Evolutionary conservation across 257 asterid species (phyloP).

Genomic region (Forsythia suspensa): DNA sequence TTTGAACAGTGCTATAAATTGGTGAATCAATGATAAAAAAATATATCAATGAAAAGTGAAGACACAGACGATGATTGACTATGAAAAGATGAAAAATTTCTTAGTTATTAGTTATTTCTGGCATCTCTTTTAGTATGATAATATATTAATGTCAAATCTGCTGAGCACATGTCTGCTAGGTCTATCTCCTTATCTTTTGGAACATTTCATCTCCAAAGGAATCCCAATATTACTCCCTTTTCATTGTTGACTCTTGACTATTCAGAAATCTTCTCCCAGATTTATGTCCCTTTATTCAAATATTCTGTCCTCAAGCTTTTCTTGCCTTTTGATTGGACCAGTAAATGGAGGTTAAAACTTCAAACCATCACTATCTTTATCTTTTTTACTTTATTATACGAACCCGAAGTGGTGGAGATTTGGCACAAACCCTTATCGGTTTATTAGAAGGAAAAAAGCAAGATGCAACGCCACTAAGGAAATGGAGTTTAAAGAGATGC

Average conservation of each 20-base stretch:
- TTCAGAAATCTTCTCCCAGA: constrained; percentile 25
- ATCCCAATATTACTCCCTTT: constrained; percentile 21
- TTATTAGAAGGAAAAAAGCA: neutral
- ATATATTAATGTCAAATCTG: constrained; percentile 29
- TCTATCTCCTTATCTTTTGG: constrained; percentile 65
- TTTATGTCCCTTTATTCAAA: constrained; percentile 28
- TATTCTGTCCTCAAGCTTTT: constrained; percentile 37
- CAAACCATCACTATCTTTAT: constrained; percentile 2
- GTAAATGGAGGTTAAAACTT: constrained; percentile 21
- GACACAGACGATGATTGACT: neutral
- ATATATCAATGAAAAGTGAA: neutral
- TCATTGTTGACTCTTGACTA: constrained; percentile 34
- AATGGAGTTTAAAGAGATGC: neutral
- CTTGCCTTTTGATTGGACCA: constrained; percentile 28
- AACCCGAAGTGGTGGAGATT: neutral
- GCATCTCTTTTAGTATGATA: constrained; percentile 11
- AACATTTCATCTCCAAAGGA: constrained; percentile 54
- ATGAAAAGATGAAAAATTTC: neutral
- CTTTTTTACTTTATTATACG: neutral
- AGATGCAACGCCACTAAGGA: neutral
- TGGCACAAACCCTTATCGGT: neutral
- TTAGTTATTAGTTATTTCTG: neutral
- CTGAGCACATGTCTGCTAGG: constrained; percentile 26
- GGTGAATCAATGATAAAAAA: neutral
- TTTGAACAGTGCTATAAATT: neutral